These are phyloP conservation scores for Epichloe sylvatica DNA, from an alignment of 2,329 filamentous ascomycete species.

Conservation along the genomic window DNA sequence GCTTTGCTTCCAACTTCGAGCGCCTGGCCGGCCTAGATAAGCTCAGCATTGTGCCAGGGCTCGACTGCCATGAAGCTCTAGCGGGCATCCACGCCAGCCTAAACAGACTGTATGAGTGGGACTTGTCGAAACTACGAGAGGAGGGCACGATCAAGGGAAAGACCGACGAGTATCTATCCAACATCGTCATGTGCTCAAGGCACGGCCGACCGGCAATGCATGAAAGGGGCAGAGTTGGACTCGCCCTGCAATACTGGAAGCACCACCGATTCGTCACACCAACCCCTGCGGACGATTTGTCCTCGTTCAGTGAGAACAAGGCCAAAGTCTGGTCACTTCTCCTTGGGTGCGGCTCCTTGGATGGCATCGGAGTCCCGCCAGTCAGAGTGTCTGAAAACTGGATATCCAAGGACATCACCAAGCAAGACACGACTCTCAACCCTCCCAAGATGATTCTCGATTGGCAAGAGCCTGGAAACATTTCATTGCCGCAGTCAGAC, in stretches of 20 bases:
- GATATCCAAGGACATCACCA: constrained; percentile 55
- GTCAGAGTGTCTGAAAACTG: constrained; percentile 60
- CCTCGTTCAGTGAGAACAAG: constrained; percentile 23
- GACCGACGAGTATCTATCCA: constrained; percentile 34
- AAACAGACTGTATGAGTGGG: constrained; percentile 55
- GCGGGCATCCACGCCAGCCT: constrained; percentile 60
- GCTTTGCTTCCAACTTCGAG: constrained; percentile 59
- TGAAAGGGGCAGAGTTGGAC: constrained; percentile 48
- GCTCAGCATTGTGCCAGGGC: constrained; percentile 50
- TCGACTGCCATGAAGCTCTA: constrained; percentile 68
- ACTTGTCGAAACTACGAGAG: constrained; percentile 43
- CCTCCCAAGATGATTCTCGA: constrained; percentile 38
- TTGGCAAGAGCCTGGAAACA: constrained; percentile 61
- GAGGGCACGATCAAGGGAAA: constrained; percentile 31
- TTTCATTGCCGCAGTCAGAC: constrained; percentile 36
- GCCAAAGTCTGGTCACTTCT: constrained; percentile 51
- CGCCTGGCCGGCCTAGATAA: constrained; percentile 56
- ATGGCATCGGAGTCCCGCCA: constrained; percentile 36
- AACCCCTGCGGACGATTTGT: constrained; percentile 19
- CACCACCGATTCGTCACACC: constrained; percentile 37
- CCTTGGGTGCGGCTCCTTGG: constrained; percentile 46
- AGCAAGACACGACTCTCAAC: constrained; percentile 30
- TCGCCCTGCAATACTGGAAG: constrained; percentile 69
- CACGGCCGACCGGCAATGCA: constrained; percentile 63
- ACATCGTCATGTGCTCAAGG: constrained; percentile 52